These are phyloP conservation scores for Amylocarpus encephaloides DNA, from an alignment of 2,329 filamentous ascomycete genomes.

Conservation along the genomic window DNA sequence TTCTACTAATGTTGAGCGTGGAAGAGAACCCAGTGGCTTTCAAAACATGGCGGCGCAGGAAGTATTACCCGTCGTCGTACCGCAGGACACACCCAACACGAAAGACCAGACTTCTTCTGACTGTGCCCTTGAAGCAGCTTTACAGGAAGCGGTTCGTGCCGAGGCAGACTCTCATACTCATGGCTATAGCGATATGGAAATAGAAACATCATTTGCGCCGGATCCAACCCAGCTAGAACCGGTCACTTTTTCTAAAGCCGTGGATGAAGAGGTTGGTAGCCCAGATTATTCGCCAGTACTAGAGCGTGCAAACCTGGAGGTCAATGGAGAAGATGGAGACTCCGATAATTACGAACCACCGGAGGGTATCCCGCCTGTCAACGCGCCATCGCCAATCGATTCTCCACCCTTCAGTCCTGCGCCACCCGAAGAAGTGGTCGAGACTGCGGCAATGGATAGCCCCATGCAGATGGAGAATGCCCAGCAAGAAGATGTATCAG, in stretches of 20 bases:
- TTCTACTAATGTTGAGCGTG: neutral
- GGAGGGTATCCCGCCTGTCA: slow-evolving; percentile 32
- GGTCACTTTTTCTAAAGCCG: slow-evolving; percentile 6
- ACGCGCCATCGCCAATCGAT: slow-evolving; percentile 14
- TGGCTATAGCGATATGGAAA: slow-evolving; percentile 16
- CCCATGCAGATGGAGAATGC: slow-evolving; percentile 26
- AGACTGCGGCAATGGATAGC: slow-evolving; percentile 16
- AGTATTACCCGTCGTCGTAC: neutral
- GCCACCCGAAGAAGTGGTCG: slow-evolving; percentile 30
- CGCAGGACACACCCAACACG: neutral
- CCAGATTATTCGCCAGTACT: slow-evolving; percentile 23
- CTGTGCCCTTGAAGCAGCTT: slow-evolving; percentile 24
- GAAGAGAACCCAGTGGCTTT: too few relatives aligned
- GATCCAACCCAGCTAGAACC: slow-evolving; percentile 12
- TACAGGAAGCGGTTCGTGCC: slow-evolving; percentile 26
- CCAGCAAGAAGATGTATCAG: slow-evolving; percentile 3
- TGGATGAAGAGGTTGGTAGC: slow-evolving; percentile 16
- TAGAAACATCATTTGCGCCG: slow-evolving; percentile 22
- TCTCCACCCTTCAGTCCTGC: slow-evolving; percentile 39
- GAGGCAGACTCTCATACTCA: slow-evolving; percentile 23
- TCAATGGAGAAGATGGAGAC: slow-evolving; percentile 11
- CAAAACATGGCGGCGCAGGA: neutral
- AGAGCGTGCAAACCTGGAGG: slow-evolving; percentile 8
- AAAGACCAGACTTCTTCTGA: slow-evolving; percentile 8
- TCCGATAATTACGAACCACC: slow-evolving; percentile 54